Evolutionary conservation across 305 asterid species (phyloP), one percentile per base, ranked within the genome.

Genomic region (Vinca major): DNA sequence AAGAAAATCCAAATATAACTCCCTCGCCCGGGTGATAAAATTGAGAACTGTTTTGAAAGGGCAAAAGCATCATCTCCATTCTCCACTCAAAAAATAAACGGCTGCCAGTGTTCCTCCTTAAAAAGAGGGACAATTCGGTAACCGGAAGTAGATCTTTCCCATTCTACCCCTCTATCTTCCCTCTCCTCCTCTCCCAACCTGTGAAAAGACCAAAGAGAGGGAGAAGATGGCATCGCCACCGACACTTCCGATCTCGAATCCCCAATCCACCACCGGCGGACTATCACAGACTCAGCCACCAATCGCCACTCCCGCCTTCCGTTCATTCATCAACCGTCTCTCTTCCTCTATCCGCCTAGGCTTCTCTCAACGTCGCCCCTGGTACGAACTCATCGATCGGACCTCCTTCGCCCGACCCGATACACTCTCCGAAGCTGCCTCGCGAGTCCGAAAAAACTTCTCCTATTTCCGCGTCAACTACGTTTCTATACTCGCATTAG

Each of bases 321-420:
- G 90, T 69, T 70, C 86, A 41, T 89, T 85, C 75, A 69, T 89
- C 62, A 74, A 85, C 68, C 90, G 90, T 68, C 80, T 85, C 48
- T 78, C 81, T 56, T 16, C 88, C 83, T 77, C 85, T 65, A 5
- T 82, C 54, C 84, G 91, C 69, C 80, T 80, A 68, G 87, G 84
- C 41, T 77, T 85, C 74, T 78, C 96, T 71, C 94, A 85, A 75
- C 92, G 94, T 81, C 96, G 96, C 74, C 96, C 94, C 7, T 89
- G 91, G 91, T 64, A 76, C 64, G 94, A 89, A 71, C 90, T 89
- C 70, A 45, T 80, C 45, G 94, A 89, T 72, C 92, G 96, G 53
- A 72, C 94, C 78, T 81, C 94, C 76, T 84, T 85, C 80, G 68
- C 94, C 72, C 91, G 91, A 20, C 96, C 96, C 9, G 96, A 89